Evolutionary conservation across 2,329 filamentous ascomycete species (phyloP), one percentile per base, ranked within the genome.

Genomic region (Lasiodiplodia sp.): DNA sequence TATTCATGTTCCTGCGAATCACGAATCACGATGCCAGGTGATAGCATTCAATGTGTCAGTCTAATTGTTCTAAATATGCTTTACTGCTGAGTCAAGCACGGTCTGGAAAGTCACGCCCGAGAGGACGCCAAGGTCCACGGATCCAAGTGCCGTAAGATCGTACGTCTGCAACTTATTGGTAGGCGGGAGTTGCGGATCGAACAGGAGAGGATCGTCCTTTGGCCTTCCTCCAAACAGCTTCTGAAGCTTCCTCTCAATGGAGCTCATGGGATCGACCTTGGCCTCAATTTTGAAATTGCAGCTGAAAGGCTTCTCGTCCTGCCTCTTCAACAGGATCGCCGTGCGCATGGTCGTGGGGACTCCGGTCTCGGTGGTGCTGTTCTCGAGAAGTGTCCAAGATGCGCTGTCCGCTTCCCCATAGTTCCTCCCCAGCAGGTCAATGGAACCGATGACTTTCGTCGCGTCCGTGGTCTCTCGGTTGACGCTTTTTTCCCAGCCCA

Each of bases 271-370:
- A 16, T 79, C 77, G 1, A 73, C 75, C 37, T 71, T 71, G 5
- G 71, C 75, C 52, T 72, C 63, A 66, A 79, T 72, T 21, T 71
- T 73, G 53, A 78, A 70, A n/a, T 60, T 71, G 58, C 75, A 76
- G 44, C 74, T 63, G 40, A 79, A 79, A 1, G 71, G 69, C 14
- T 69, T 71, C 2, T 78, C 72, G 23, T 75, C 71, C 14, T 70
- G 66, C n/a, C 74, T 70, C 57, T 71, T 71, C 18, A 77, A 65
- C 23, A 76, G 66, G 6, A 77, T 71, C 0, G 72, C 75, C 0
- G 71, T 72, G 31, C 70, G 69, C 31, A 77, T 58, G 7, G 67
- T 67, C 1, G 68, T 67, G 0, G 75, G 73, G 3, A 77, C 71
- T 0, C 75, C 75, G 5, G 70, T 70, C 57, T 74, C 31, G 31